Evolutionary conservation across 208 protist genomes (phyloP).

Genomic region (Leishmania braziliensis): DNA sequence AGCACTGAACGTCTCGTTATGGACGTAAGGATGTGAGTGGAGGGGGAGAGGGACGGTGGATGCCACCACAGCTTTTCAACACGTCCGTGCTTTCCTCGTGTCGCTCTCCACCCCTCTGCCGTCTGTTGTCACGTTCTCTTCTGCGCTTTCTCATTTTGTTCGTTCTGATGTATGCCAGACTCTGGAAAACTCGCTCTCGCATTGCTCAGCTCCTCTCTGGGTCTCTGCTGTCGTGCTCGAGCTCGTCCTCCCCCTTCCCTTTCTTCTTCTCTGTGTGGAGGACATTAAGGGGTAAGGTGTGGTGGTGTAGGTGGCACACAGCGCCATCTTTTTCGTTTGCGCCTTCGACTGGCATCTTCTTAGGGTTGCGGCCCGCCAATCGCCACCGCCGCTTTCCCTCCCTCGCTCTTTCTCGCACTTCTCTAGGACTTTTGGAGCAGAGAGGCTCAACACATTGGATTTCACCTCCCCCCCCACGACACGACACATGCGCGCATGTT

Average conservation of each 20-base stretch:
- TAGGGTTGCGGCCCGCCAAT: not conserved
- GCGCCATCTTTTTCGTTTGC: not conserved
- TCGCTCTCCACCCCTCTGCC: not conserved
- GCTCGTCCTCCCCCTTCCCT: not conserved
- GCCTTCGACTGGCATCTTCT: too few species aligned
- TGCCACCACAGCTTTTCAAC: not conserved
- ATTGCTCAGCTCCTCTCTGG: not conserved
- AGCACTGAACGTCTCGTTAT: not conserved
- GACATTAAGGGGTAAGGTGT: not conserved
- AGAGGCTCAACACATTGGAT: not conserved
- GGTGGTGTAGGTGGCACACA: not conserved
- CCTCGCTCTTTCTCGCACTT: conserved; percentile 4
- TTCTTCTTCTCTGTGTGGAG: not conserved
- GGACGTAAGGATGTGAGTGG: not conserved
- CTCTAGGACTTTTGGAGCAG: not conserved
- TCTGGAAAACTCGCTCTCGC: not conserved
- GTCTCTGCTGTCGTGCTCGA: not conserved
- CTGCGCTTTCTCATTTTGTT: not conserved
- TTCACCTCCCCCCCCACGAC: not conserved
- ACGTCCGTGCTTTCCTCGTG: not conserved
- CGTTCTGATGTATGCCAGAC: not conserved
- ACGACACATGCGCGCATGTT: not conserved
- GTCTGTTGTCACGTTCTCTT: not conserved
- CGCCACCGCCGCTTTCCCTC: not conserved
- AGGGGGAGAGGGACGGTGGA: not conserved